Conservation (phyloP, 2,329 filamentous ascomycete genomes). For the Aspergillus sp. region DNA sequence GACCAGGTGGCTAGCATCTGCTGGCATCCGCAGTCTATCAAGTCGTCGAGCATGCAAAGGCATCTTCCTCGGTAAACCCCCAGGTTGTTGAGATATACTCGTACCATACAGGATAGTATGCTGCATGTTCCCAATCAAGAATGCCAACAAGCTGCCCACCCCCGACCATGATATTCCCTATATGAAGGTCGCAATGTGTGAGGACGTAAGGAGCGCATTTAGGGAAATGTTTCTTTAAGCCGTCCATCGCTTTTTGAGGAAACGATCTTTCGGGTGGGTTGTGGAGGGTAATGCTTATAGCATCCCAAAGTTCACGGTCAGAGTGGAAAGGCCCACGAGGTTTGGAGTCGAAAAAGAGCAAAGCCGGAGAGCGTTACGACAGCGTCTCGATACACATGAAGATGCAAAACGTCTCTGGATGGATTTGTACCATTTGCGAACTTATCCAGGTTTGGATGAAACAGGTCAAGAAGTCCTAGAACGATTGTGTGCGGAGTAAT, state of each 20-base stretch:
- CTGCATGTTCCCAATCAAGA: conserved; percentile 33
- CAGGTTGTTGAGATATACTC: conserved; percentile 34
- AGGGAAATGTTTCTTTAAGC: conserved; percentile 18
- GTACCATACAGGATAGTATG: conserved; percentile 28
- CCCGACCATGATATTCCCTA: conserved; percentile 27
- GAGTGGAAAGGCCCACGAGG: conserved; percentile 18
- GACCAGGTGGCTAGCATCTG: conserved; percentile 16
- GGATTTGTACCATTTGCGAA: conserved; percentile 17
- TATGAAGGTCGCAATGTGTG: conserved; percentile 26
- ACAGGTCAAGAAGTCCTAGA: conserved; percentile 17
- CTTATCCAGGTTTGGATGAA: conserved; percentile 20
- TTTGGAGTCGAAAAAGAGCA: conserved; percentile 14
- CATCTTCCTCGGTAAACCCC: conserved; percentile 19
- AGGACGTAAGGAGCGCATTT: conserved; percentile 24
- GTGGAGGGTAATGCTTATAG: conserved; percentile 9
- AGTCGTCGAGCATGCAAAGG: conserved; percentile 12
- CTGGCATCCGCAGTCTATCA: conserved; percentile 13
- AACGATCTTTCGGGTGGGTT: conserved; percentile 1
- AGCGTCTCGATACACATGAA: conserved; percentile 17
- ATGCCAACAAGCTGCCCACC: conserved; percentile 24
- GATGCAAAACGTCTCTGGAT: conserved; percentile 21
- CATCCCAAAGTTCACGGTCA: conserved; percentile 16
- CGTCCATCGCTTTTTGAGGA: conserved; percentile 15
- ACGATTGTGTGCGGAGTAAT: background rate
- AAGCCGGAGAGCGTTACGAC: conserved; percentile 16